Evolutionary conservation across 306 rosid species (phyloP).

Genomic region (Potentilla sterilis): DNA sequence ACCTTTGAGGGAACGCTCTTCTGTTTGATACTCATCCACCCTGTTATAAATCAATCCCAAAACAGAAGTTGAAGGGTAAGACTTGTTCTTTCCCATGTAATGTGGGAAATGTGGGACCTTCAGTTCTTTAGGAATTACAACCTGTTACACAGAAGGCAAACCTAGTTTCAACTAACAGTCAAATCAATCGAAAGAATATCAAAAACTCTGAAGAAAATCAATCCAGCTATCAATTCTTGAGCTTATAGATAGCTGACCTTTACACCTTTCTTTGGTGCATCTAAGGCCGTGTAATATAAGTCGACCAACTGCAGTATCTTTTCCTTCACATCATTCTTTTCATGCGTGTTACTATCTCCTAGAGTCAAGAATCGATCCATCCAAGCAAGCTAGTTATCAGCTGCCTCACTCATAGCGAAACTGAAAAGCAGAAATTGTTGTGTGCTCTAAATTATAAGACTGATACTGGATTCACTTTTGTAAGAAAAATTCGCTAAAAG

Average conservation of each 20-base stretch:
- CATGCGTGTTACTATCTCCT: constrained; percentile 28
- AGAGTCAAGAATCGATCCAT: constrained; percentile 59
- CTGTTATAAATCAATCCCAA: constrained; percentile 62
- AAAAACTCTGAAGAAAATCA: not conserved
- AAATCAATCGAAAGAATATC: not conserved
- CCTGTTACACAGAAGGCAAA: constrained; percentile 32
- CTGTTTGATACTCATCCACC: constrained; percentile 36
- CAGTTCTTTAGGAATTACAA: constrained; percentile 49
- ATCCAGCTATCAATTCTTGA: not conserved
- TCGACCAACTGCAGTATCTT: constrained; percentile 55
- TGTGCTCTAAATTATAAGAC: constrained; percentile 6
- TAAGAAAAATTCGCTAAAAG: not conserved
- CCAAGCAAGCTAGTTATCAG: constrained; percentile 62
- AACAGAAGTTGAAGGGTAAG: constrained; percentile 56
- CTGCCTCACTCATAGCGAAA: constrained; percentile 44
- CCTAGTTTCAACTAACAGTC: not conserved
- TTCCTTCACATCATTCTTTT: constrained; percentile 29
- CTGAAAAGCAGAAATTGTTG: constrained; percentile 39
- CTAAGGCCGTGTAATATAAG: constrained; percentile 65
- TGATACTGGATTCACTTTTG: not conserved
- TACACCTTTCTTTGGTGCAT: constrained; percentile 69
- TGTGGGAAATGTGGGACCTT: constrained; percentile 50
- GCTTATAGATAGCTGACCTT: constrained; percentile 52
- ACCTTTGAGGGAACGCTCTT: constrained; percentile 22
- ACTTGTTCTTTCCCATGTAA: constrained; percentile 48